phyloP scores from a whole-genome alignment of 208 protist species.

The Trypanosoma scelopori region DNA sequence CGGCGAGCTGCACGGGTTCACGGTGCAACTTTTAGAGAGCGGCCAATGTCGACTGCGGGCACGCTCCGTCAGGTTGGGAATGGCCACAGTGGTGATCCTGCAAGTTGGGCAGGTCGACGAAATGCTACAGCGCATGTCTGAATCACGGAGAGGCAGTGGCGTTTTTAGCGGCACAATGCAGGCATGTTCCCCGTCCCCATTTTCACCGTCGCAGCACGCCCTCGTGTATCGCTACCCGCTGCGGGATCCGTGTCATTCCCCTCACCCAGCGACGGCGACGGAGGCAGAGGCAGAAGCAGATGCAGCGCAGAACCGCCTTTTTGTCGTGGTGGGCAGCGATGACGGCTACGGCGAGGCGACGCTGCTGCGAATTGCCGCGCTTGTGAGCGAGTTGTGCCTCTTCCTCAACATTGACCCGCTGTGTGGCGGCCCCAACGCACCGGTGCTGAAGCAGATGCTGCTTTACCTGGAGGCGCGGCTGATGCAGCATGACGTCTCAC shows the following conservation, averaged over 20 bases:
- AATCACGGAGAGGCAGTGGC: background rate
- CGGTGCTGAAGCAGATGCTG: slow-evolving; percentile 8
- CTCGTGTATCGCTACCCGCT: slow-evolving; percentile 2
- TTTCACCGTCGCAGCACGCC: slow-evolving; percentile 12
- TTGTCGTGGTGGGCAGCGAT: slow-evolving; percentile 19
- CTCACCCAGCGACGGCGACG: no score
- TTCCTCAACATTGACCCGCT: slow-evolving; percentile 22
- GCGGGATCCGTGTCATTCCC: background rate
- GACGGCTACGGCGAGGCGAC: slow-evolving; percentile 17
- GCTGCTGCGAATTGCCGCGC: slow-evolving; percentile 19
- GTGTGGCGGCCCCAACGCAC: slow-evolving; percentile 15
- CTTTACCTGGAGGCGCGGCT: slow-evolving; percentile 14
- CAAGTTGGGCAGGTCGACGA: slow-evolving; percentile 20
- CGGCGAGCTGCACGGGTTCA: slow-evolving; percentile 22
- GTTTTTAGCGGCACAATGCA: background rate
- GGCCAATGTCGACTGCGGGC: slow-evolving; percentile 6
- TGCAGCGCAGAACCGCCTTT: background rate
- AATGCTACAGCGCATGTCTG: slow-evolving; percentile 5
- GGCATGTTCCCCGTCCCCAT: background rate
- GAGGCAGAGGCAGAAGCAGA: no score
- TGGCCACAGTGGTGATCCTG: slow-evolving; percentile 15
- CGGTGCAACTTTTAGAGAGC: slow-evolving; percentile 21
- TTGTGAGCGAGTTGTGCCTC: slow-evolving; percentile 18
- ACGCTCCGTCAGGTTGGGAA: slow-evolving; percentile 7
- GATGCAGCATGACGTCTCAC: slow-evolving; percentile 6